Percentiles rank a stretch among this genome's conserved stretches.
Conservation (phyloP, 257 asterid genomes). For the Paulownia fortunei region DNA sequence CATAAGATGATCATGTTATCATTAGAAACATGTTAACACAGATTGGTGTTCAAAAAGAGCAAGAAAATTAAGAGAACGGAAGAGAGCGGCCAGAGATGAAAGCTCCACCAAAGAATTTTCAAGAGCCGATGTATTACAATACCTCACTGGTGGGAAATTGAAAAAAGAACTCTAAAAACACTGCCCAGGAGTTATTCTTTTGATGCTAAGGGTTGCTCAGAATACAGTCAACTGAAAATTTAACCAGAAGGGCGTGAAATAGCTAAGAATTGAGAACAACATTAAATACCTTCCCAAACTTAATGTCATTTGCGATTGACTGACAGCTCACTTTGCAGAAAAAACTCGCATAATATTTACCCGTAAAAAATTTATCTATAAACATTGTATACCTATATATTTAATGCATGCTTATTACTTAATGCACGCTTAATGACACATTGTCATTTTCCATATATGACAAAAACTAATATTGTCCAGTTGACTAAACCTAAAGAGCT, state of each 20-base stretch:
- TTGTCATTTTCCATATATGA: not conserved
- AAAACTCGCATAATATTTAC: not conserved
- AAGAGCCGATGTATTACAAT: not conserved
- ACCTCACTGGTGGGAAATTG: not conserved
- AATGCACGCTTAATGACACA: not conserved
- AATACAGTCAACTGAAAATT: not conserved
- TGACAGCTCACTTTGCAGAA: not conserved
- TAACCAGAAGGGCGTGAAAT: not conserved
- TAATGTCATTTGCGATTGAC: not conserved
- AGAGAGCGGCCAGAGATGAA: conserved; percentile 14
- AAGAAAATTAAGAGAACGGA: conserved; percentile 5
- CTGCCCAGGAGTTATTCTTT: not conserved
- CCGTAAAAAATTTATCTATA: not conserved
- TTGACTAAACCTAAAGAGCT: not conserved
- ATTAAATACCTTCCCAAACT: not conserved
- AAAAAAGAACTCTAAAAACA: not conserved
- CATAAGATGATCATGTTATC: conserved; percentile 27
- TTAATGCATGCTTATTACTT: not conserved
- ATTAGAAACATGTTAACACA: conserved; percentile 1
- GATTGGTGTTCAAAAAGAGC: not conserved
- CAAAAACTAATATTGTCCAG: not conserved
- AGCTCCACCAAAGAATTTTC: not conserved
- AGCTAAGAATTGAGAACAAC: conserved; percentile 7
- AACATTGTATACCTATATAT: not conserved
- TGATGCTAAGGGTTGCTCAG: not conserved